Evolutionary conservation across 306 rosid species (phyloP).

Genomic region (Acacia acuminata): DNA sequence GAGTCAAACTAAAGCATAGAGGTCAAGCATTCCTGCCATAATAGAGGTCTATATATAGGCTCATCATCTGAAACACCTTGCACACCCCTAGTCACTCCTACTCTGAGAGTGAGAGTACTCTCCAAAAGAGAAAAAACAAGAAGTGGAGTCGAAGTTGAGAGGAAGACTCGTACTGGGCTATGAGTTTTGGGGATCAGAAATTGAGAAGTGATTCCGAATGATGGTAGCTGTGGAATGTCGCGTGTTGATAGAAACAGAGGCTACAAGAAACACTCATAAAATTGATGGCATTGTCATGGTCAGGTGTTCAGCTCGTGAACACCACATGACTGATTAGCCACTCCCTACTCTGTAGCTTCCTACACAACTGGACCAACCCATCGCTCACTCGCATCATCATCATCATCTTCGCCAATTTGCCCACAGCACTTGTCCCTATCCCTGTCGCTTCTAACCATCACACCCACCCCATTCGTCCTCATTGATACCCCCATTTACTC

Average conservation of each 20-base stretch:
- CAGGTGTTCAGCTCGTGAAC: conserved; percentile 19
- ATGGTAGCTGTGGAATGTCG: neutral
- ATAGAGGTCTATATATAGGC: neutral
- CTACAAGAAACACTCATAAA: neutral
- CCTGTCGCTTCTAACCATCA: conserved; percentile 53
- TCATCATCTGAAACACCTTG: neutral
- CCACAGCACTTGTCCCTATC: conserved; percentile 56
- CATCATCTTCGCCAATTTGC: conserved; percentile 42
- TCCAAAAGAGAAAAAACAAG: neutral
- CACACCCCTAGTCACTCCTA: neutral
- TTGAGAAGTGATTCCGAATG: neutral
- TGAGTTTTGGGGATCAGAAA: neutral
- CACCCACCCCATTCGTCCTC: conserved; percentile 36
- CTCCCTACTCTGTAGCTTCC: conserved; percentile 15
- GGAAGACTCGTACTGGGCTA: neutral
- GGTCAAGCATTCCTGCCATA: neutral
- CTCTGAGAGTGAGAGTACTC: neutral
- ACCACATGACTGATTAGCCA: conserved; percentile 30
- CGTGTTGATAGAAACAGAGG: neutral
- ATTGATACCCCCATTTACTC: conserved; percentile 29
- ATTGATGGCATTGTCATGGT: neutral
- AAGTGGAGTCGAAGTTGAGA: neutral
- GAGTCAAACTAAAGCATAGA: neutral
- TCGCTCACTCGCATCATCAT: conserved; percentile 21
- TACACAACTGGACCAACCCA: conserved; percentile 41